Base-by-base conservation (phyloP, 768 basidiomycete genomes). In the Tylopilus intermedius region DNA sequence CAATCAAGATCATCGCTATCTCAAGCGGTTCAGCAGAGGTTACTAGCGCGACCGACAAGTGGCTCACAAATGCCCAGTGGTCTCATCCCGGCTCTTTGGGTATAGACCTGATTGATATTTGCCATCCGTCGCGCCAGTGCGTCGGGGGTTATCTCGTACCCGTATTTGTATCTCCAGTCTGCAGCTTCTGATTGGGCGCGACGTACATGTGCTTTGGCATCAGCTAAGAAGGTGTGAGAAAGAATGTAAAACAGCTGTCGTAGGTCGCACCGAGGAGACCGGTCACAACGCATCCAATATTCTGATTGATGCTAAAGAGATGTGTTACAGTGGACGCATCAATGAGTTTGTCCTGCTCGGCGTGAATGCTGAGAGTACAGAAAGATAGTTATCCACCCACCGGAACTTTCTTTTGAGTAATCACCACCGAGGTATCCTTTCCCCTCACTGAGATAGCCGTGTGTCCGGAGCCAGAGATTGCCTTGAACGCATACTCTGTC, bases 21-120 rank as follows among this genome's bases (percentile, higher is more conserved):
- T 32, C 4, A 1, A 13, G 18, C 41, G 30, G 21, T 47, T 62
- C n/a, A 58, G 33, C 46, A 49, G 18, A 13, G 13, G 27, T 26
- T 15, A 38, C 33, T 4, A 14, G 40, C 9, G 15, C 43, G n/a
- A 21, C 29, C 41, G 24, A 54, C 51, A 42, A 45, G 21, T 14
- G 2, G 63, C 88, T 60, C 66, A 95, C 95, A 86, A 56, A 98
- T 96, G 40, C 95, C 96, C 30, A 97, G 73, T 2, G 96, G 96
- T 39, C 96, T 80, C 94, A 99, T 97, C 35, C 82, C 96, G 2
- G 95, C 95, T 53, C 90, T 80, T 72, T 99, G 96, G 2, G 96
- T 99, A 72, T 97, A 97, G 2, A 97, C 95, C 72, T 98, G 96
- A 67, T 97, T 98, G 70, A 98, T 93, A 70, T 97, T 96, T 30